These are phyloP conservation scores for Myriosclerotinia scirpicola DNA, from an alignment of 2,329 filamentous ascomycete genomes.

Conservation along the genomic window DNA sequence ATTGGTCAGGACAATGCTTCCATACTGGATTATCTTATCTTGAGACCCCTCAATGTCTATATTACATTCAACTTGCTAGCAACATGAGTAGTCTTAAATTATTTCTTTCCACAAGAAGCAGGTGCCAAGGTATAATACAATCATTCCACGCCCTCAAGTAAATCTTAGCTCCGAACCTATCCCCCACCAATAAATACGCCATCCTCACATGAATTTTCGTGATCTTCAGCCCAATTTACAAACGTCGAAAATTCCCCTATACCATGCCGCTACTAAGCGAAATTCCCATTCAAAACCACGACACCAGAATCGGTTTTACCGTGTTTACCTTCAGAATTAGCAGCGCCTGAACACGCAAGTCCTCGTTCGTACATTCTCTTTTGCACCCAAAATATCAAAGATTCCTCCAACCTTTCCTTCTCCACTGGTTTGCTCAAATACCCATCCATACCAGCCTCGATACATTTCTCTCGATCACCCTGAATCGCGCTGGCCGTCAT, in stretches of 20 bases:
- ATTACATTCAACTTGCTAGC: too few relatives aligned
- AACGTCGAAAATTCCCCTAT: not conserved
- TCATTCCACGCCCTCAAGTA: not conserved
- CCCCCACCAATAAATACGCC: not conserved
- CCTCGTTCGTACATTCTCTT: not conserved
- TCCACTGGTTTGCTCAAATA: constrained; percentile 54
- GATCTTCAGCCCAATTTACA: not conserved
- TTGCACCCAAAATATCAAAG: constrained; percentile 33
- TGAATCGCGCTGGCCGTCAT: constrained; percentile 52
- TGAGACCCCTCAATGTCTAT: too few relatives aligned
- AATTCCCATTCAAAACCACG: not conserved
- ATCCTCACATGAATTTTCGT: not conserved
- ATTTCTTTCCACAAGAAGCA: not conserved
- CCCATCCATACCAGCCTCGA: constrained; percentile 53
- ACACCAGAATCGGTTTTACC: not conserved
- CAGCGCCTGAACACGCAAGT: not conserved
- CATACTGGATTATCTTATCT: too few relatives aligned
- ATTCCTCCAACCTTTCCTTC: constrained; percentile 31
- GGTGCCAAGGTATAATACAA: constrained; percentile 5
- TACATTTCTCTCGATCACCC: constrained; percentile 50
- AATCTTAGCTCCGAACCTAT: not conserved
- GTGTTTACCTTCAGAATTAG: not conserved
- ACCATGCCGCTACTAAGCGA: not conserved
- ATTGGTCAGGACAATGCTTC: too few relatives aligned
- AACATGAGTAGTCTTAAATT: too few relatives aligned